phyloP scores from a whole-genome alignment of 192 early-diverging fungal genomes.

The Entomortierella chlamydospora region DNA sequence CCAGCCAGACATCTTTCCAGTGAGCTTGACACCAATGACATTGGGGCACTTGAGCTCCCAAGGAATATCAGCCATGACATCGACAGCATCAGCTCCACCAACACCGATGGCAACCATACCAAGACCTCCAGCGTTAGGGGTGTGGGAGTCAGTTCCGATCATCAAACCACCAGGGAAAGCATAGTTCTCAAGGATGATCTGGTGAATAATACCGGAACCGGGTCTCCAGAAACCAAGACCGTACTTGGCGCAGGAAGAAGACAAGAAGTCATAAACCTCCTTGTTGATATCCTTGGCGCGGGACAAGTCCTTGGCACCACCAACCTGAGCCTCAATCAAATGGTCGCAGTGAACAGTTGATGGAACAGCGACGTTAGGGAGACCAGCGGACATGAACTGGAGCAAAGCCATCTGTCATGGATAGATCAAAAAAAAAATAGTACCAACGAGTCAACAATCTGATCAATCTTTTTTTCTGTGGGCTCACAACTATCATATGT shows the following conservation, averaged over 20 bases:
- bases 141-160: constrained; percentile 99
- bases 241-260: constrained; percentile 88
- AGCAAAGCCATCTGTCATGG: constrained; percentile 83
- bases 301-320: constrained; percentile 84
- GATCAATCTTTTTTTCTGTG: neutral
- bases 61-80: constrained; percentile 98
- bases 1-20: constrained; percentile 90
- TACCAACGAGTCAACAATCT: constrained; percentile 4
- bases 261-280: constrained; percentile 95
- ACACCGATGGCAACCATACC: constrained; percentile 98
- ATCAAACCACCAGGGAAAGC: constrained; percentile 95
- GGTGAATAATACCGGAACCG: constrained; percentile 94
- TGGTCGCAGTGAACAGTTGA: constrained; percentile 98
- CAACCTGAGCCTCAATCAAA: constrained; percentile 92
- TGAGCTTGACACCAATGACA: constrained; percentile 92
- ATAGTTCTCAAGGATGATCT: constrained; percentile 99
- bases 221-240: constrained; percentile 97
- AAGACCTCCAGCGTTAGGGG: constrained; percentile 97
- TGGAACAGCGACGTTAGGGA: constrained; percentile 89
- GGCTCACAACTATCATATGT: constrained; percentile 9
- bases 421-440: constrained; percentile 2
- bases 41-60: constrained; percentile 99
- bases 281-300: constrained; percentile 89
- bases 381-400: constrained; percentile 96
- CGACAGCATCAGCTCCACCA: constrained; percentile 98